Percentiles rank a stretch among this genome's conserved stretches.
Evolutionary conservation across 306 rosid species (phyloP).

Genomic region (Echinosophora koreensis): DNA sequence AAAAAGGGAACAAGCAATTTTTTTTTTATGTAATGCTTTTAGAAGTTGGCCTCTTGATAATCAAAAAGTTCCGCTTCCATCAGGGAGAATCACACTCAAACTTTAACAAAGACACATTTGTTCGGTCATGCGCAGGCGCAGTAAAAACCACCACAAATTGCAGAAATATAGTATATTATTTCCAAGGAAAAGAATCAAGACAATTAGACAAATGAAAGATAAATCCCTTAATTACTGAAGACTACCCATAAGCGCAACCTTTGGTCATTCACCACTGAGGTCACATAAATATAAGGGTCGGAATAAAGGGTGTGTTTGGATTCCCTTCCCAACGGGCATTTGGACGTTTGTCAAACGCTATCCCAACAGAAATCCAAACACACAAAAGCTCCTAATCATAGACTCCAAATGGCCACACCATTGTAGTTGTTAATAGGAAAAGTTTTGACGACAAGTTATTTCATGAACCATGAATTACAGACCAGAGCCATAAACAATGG

Average conservation of each 20-base stretch:
- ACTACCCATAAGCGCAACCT: neutral
- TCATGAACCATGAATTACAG: conserved; percentile 21
- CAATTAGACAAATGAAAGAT: neutral
- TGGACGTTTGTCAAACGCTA: no score
- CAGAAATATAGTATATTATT: neutral
- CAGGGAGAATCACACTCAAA: neutral
- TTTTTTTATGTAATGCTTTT: neutral
- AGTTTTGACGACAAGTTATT: neutral
- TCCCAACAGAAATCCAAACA: no score
- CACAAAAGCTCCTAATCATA: neutral
- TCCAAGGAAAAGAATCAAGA: neutral
- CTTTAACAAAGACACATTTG: neutral
- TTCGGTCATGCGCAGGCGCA: neutral
- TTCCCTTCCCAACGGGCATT: no score
- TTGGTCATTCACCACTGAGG: conserved; percentile 25
- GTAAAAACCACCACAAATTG: neutral
- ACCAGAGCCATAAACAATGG: conserved; percentile 8
- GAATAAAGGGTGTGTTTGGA: neutral
- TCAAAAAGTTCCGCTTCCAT: neutral
- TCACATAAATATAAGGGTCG: neutral
- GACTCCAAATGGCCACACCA: conserved; percentile 2
- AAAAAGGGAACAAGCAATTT: neutral
- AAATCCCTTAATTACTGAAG: neutral
- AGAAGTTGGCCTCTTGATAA: neutral
- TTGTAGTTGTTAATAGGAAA: conserved; percentile 5